Percentiles rank a stretch among this genome's conserved stretches.
These are phyloP conservation scores for Withania somnifera DNA, from an alignment of 305 asterid species.

Conservation along the genomic window DNA sequence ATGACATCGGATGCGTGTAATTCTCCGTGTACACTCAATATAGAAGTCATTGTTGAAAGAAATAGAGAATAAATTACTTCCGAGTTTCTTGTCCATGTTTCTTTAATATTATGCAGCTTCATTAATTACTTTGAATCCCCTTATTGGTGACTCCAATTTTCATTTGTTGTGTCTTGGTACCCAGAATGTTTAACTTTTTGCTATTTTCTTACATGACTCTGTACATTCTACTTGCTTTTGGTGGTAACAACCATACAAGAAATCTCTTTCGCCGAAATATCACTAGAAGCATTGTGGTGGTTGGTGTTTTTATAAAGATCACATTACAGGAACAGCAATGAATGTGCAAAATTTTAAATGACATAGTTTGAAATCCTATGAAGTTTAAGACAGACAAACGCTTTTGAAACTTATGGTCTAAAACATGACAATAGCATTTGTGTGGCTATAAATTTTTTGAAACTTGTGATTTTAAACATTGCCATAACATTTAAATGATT, in stretches of 20 bases:
- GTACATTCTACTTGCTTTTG: background rate
- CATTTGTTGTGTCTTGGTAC: background rate
- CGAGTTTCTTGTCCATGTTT: background rate
- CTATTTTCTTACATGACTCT: background rate
- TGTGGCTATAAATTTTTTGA: background rate
- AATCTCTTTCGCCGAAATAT: background rate
- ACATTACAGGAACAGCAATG: background rate
- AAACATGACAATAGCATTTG: background rate
- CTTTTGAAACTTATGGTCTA: background rate
- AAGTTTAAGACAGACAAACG: background rate
- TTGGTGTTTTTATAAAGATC: background rate
- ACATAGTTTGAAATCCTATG: background rate
- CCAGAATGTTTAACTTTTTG: background rate
- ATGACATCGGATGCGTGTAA: background rate
- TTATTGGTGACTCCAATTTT: background rate
- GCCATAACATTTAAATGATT: background rate
- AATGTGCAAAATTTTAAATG: background rate
- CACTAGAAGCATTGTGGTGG: background rate
- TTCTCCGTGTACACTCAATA: background rate
- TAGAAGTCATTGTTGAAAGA: background rate
- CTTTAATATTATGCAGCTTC: background rate
- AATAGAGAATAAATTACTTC: background rate
- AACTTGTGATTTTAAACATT: background rate
- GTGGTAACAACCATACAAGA: background rate
- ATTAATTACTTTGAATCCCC: background rate